Conservation (phyloP, 1,284 basidiomycete genomes). For the Omphalotus olearius region DNA sequence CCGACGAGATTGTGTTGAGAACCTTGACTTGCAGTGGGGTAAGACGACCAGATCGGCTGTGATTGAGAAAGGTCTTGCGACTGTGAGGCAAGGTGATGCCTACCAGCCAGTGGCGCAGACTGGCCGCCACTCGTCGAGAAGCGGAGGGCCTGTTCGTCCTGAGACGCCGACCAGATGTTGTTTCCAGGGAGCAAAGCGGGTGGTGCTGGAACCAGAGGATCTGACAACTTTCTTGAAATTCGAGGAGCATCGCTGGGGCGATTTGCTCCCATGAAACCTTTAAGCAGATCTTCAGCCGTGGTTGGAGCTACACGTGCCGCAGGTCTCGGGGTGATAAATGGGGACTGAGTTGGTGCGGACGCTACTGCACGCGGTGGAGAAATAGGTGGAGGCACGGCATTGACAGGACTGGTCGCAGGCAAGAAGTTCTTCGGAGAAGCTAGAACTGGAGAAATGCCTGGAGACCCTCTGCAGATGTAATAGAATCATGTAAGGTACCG, state of each 20-base stretch:
- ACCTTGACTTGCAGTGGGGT: conserved; percentile 23
- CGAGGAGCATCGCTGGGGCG: conserved; percentile 32
- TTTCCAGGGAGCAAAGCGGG: conserved; percentile 33
- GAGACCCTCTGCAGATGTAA: conserved; percentile 13
- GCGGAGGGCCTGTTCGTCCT: conserved; percentile 38
- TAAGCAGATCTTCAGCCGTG: conserved; percentile 21
- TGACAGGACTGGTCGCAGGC: conserved; percentile 13
- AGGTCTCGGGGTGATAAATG: background rate
- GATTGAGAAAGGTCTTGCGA: conserved; percentile 29
- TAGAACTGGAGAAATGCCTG: conserved; percentile 12
- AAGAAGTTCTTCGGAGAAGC: conserved; percentile 2
- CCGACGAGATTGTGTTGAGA: conserved; percentile 26
- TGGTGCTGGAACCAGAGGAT: conserved; percentile 26
- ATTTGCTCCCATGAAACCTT: conserved; percentile 36
- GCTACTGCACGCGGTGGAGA: conserved; percentile 2
- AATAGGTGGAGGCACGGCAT: conserved; percentile 7
- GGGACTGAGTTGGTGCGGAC: conserved; percentile 2
- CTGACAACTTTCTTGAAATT: conserved; percentile 23
- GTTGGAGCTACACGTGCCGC: conserved; percentile 15
- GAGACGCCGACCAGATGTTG: conserved; percentile 54
- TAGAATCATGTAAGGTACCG: background rate
- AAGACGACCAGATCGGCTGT: conserved; percentile 30
- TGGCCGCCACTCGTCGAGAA: conserved; percentile 21
- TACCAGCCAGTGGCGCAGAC: conserved; percentile 13
- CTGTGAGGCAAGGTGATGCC: conserved; percentile 20